Evolutionary conservation across 345 rosid genomes (phyloP), one percentile per base, ranked within the genome.

Genomic region (Euphorbia tirucalli): DNA sequence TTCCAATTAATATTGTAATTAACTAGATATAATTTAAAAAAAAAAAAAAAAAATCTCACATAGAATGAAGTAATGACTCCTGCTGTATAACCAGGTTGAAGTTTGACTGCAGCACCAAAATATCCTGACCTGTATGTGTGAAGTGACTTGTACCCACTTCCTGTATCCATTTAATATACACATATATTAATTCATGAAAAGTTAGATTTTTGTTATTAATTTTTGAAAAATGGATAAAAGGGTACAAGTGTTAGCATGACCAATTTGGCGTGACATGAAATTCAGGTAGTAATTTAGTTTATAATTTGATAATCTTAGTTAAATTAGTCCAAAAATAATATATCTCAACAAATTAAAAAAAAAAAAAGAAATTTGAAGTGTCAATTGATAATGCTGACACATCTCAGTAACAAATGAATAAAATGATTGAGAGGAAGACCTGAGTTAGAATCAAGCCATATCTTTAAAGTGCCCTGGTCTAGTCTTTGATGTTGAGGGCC

Each of bases 61-160:
- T 92, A 92, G 67, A 94, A 73, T 24, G 89, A 90, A 35, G 98
- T 91, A 69, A 85, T 85, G 41, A 94, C 97, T 77, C 98, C 98
- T 11, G 98, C 98, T 30, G 97, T 94, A 72, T 89, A 94, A 41
- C 97, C 98, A 18, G 96, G 7, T 41, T 94, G 98, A 61, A 94
- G 92, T 82, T 90, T 92, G 70, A 94, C 71, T 48, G 88, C 84
- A 28, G 96, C 92, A 65, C 96, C 90, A 61, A 94, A 90, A 83
- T 90, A 94, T 10, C 98, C 98, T 0, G 95, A 87, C 32, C 56
- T 83, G 68, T 94, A 94, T 4, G 85, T 30, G 7, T 73, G 84
- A 66, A 78, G 71, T 65, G 98, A 94, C 85, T 94, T 92, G 78
- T 83, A 94, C 73, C 98, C 98, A 79, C 98, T 90, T 65, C 98